These are phyloP conservation scores for Yarrowia deformans DNA, from an alignment of 805 yeast genomes.

Conservation along the genomic window DNA sequence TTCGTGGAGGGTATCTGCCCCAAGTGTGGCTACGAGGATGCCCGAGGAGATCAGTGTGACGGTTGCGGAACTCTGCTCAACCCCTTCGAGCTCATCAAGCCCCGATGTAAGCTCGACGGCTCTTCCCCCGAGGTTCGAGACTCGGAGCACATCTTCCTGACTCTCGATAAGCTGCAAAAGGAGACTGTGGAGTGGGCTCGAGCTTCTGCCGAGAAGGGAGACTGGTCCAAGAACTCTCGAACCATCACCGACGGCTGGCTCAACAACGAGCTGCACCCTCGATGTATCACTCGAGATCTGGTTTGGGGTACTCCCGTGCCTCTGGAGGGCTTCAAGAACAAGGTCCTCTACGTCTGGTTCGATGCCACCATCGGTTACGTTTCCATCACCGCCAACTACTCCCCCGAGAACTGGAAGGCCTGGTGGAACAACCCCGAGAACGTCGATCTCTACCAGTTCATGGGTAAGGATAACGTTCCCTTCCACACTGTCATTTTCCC, in stretches of 20 bases:
- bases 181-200: constrained; percentile 75
- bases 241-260: constrained; percentile 93
- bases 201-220: constrained; percentile 71
- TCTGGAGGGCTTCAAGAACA: constrained; percentile 78
- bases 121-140: constrained; percentile 79
- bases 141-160: constrained; percentile 85
- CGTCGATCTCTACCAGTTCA: constrained; percentile 90
- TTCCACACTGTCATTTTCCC: constrained; percentile 99
- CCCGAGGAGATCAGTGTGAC: constrained; percentile 99
- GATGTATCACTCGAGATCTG: constrained; percentile 96
- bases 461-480: constrained; percentile 99
- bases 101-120: constrained; percentile 92
- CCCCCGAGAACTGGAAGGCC: constrained; percentile 70
- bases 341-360: constrained; percentile 97
- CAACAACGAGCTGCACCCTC: constrained; percentile 88
- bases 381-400: constrained; percentile 94
- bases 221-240: constrained; percentile 91
- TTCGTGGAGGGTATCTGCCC: constrained; percentile 98
- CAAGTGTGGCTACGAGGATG: constrained; percentile 91
- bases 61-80: constrained; percentile 88
- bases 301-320: constrained; percentile 99
- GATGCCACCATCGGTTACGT: constrained; percentile 98
- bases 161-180: constrained; percentile 83
- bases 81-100: constrained; percentile 91
- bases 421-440: constrained; percentile 98